These are phyloP conservation scores for Cladophialophora exuberans DNA, from an alignment of 2,329 filamentous ascomycete species.

Conservation along the genomic window DNA sequence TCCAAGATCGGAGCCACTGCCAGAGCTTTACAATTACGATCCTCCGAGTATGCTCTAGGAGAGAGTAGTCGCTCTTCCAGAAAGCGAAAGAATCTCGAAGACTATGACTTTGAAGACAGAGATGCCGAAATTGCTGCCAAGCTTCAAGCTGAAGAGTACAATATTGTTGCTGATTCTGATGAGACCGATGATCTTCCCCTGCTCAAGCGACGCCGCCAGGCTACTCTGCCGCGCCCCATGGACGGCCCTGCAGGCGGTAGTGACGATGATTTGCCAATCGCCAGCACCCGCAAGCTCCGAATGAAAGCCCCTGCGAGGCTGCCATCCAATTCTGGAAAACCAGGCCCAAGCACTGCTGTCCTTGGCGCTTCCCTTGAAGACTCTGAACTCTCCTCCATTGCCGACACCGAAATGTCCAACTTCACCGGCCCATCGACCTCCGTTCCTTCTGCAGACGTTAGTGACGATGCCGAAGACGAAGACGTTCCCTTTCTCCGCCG, in stretches of 20 bases:
- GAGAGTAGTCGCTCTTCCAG: slow-evolving; percentile 32
- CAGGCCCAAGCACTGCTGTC: neutral
- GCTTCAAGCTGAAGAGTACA: slow-evolving; percentile 61
- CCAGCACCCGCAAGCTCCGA: slow-evolving; percentile 7
- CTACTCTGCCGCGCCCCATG: slow-evolving; percentile 1
- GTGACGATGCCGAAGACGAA: slow-evolving; percentile 3
- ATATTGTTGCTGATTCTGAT: slow-evolving; percentile 27
- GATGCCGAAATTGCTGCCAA: slow-evolving; percentile 59
- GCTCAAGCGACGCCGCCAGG: slow-evolving; percentile 20
- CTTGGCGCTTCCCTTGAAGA: slow-evolving; percentile 10
- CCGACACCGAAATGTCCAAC: slow-evolving; percentile 21
- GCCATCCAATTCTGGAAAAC: neutral
- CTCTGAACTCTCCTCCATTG: slow-evolving; percentile 20
- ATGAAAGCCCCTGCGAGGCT: no score
- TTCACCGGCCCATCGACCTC: neutral
- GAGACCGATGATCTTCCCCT: slow-evolving; percentile 22
- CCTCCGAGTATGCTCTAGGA: slow-evolving; percentile 53
- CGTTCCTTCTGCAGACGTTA: slow-evolving; percentile 3
- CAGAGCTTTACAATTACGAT: slow-evolving; percentile 51
- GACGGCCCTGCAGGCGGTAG: slow-evolving; percentile 12
- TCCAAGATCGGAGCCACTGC: slow-evolving; percentile 46
- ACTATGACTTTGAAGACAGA: slow-evolving; percentile 41
- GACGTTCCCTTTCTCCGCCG: neutral
- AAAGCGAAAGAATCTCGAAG: slow-evolving; percentile 51
- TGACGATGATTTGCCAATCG: slow-evolving; percentile 27